phyloP scores from a whole-genome alignment of 345 rosid genomes.

The Leavenworthia alabamica region DNA sequence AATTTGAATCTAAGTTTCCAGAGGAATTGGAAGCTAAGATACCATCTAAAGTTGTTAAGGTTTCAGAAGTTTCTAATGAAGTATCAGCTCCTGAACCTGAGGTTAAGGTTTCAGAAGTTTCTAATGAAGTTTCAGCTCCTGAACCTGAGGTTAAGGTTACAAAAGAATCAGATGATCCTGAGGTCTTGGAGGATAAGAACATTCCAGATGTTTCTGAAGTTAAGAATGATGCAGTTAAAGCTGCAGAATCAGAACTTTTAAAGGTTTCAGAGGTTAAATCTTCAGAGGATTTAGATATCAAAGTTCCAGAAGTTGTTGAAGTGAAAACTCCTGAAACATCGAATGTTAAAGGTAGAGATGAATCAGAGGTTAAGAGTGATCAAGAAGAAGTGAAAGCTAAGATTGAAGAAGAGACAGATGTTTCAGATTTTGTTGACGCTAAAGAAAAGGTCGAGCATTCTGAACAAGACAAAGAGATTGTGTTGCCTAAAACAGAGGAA shows the following conservation, averaged over 20 bases:
- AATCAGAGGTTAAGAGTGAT: not conserved
- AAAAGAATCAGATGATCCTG: conserved; percentile 9
- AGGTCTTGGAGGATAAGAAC: conserved; percentile 13
- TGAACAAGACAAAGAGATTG: not conserved
- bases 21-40: conserved; percentile 17
- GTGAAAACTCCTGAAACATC: conserved; percentile 6
- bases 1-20: conserved; percentile 22
- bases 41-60: not conserved
- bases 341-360: not conserved
- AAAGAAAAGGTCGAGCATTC: conserved; percentile 12
- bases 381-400: not conserved
- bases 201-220: not conserved
- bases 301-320: conserved; percentile 18
- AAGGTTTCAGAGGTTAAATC: conserved; percentile 25
- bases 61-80: not conserved
- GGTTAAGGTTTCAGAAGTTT: conserved; percentile 8
- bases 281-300: conserved; percentile 12
- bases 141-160: not conserved
- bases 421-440: conserved; percentile 19
- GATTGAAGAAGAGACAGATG: not conserved
- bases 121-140: not conserved
- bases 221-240: conserved; percentile 11
- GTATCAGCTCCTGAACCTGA: not conserved
- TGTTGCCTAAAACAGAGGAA: not conserved
- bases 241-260: conserved; percentile 18